Conservation (phyloP, 441 rosid species). For the Erysimum pusillum region DNA sequence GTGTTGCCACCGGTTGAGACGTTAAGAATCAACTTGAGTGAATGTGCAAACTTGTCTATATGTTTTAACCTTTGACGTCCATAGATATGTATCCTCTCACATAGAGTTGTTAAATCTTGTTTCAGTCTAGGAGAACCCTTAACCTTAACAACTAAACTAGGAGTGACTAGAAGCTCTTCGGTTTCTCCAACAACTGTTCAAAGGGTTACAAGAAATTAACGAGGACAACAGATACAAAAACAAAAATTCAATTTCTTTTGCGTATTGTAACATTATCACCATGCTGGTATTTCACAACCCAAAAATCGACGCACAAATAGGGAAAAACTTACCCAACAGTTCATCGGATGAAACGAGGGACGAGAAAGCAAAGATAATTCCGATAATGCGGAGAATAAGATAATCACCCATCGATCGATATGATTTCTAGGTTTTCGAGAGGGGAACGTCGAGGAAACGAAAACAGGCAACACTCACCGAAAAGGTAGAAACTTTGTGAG, state of each 20-base stretch:
- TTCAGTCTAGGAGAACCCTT: conserved; percentile 63
- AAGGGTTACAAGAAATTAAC: conserved; percentile 5
- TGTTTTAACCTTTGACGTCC: background rate
- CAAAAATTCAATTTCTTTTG: background rate
- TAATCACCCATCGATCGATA: background rate
- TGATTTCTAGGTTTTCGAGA: no score
- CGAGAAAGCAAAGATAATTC: background rate
- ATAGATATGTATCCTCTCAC: conserved; percentile 60
- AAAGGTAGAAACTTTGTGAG: no score
- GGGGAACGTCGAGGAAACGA: no score
- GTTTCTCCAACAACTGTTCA: conserved; percentile 60
- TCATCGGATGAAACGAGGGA: background rate
- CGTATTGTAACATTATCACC: no score
- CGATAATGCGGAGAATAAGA: background rate
- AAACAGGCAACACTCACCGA: no score
- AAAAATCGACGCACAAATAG: background rate
- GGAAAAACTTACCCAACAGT: background rate
- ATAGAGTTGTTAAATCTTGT: conserved; percentile 54
- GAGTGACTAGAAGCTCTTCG: conserved; percentile 51
- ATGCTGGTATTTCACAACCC: no score
- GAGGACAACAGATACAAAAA: background rate
- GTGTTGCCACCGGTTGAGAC: conserved; percentile 47
- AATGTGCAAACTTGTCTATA: background rate
- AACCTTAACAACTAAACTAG: conserved; percentile 60
- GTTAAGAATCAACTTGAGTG: conserved; percentile 55